Conservation (phyloP, 805 yeast genomes). For the Candida alai region DNA sequence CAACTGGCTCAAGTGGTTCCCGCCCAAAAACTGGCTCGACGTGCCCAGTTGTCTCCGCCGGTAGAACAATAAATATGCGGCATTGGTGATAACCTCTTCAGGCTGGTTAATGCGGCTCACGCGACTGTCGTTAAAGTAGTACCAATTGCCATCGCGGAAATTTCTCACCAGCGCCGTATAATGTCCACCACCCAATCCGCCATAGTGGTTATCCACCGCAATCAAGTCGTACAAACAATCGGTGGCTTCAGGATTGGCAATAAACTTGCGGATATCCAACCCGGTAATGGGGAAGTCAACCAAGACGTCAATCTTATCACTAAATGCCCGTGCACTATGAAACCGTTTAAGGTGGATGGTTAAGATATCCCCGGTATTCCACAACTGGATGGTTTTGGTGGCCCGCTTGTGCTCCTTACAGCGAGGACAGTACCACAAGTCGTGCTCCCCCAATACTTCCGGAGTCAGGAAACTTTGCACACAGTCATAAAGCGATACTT, state of each 20-base stretch:
- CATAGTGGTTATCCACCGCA: conserved; percentile 94
- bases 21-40: conserved; percentile 40
- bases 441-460: conserved; percentile 83
- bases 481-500: conserved; percentile 61
- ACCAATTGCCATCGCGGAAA: conserved; percentile 75
- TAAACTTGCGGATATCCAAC: conserved; percentile 64
- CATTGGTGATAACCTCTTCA: conserved; percentile 58
- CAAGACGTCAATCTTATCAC: conserved; percentile 83
- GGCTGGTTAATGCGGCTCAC: conserved; percentile 60
- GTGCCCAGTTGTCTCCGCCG: conserved; percentile 42
- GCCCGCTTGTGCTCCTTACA: conserved; percentile 91
- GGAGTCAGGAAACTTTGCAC: conserved; percentile 69
- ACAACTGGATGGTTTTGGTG: conserved; percentile 81
- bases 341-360: conserved; percentile 89
- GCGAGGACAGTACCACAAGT: conserved; percentile 88
- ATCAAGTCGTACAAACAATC: conserved; percentile 68
- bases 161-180: conserved; percentile 89
- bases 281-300: conserved; percentile 87
- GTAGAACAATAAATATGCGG: conserved; percentile 87
- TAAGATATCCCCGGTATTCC: conserved; percentile 91
- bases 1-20: conserved; percentile 38
- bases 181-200: conserved; percentile 97
- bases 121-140: conserved; percentile 82
- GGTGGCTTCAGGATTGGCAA: conserved; percentile 33
- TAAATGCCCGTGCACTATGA: conserved; percentile 75